Evolutionary conservation across 1,284 basidiomycete genomes (phyloP).

Genomic region (Malassezia yamatoensis): DNA sequence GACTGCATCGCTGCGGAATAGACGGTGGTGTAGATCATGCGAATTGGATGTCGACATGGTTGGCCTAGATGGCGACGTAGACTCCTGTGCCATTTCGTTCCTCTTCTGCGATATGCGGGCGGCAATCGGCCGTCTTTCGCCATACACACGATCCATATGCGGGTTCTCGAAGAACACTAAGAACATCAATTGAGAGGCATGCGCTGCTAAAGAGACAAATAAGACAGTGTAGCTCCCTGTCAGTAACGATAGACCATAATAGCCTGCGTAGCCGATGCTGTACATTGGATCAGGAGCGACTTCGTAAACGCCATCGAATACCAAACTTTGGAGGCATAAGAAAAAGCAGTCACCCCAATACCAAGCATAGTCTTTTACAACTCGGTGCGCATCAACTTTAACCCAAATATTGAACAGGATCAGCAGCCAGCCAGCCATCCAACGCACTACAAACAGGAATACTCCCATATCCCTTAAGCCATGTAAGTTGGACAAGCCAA

Average conservation of each 20-base stretch:
- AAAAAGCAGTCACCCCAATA: slow-evolving; percentile 99
- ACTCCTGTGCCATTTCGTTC: background rate
- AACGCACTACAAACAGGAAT: slow-evolving; percentile 68
- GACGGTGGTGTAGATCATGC: slow-evolving; percentile 79
- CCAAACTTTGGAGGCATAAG: slow-evolving; percentile 60
- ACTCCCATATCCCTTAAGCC: slow-evolving; percentile 63
- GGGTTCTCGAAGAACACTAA: slow-evolving; percentile 94
- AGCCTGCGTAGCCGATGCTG: slow-evolving; percentile 61
- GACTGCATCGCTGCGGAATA: slow-evolving; percentile 79
- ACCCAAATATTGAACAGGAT: slow-evolving; percentile 97
- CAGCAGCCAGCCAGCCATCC: slow-evolving; percentile 71
- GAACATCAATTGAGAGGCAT: slow-evolving; percentile 91
- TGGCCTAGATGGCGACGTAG: background rate
- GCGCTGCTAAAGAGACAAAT: slow-evolving; percentile 81
- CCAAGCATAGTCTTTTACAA: slow-evolving; percentile 69
- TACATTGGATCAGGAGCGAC: slow-evolving; percentile 82
- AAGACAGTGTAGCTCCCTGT: slow-evolving; percentile 80
- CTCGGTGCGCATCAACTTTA: slow-evolving; percentile 90
- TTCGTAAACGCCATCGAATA: slow-evolving; percentile 97
- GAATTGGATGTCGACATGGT: slow-evolving; percentile 38
- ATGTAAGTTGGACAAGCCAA: slow-evolving; percentile 67
- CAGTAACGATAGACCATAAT: slow-evolving; percentile 87
- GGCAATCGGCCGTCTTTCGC: slow-evolving; percentile 33
- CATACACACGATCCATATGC: slow-evolving; percentile 54
- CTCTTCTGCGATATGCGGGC: slow-evolving; percentile 19